Percentiles rank a stretch among this genome's conserved stretches.
Conservation (phyloP, 176 grass and related monocot genomes). For the Avena insularis region DNA sequence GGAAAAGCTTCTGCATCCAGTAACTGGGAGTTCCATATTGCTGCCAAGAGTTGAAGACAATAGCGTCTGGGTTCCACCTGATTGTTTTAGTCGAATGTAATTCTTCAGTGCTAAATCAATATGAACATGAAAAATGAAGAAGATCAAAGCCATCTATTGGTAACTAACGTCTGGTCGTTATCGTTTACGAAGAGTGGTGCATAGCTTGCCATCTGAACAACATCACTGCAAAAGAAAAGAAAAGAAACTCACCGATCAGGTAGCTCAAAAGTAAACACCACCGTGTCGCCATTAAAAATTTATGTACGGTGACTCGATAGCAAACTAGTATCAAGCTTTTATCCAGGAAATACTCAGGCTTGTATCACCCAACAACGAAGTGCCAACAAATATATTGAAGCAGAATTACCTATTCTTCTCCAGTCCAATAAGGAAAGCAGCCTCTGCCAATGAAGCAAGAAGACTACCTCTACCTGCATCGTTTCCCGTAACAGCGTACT, state of each 20-base stretch:
- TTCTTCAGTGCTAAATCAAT: conserved; percentile 7
- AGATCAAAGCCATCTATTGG: not conserved
- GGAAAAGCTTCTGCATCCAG: conserved; percentile 84
- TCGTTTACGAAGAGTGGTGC: conserved; percentile 90
- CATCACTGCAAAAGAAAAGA: conserved; percentile 65
- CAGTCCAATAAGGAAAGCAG: conserved; percentile 90
- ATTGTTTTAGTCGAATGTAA: conserved; percentile 21
- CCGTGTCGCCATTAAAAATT: not conserved
- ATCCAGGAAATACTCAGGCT: not conserved
- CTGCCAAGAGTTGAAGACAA: conserved; percentile 85
- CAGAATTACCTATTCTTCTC: conserved; percentile 79
- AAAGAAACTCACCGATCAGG: not conserved
- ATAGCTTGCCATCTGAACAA: conserved; percentile 92
- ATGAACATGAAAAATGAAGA: not conserved
- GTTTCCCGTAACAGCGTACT: conserved; percentile 83
- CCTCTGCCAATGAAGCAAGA: conserved; percentile 87
- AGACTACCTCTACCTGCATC: conserved; percentile 88
- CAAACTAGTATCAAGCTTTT: not conserved
- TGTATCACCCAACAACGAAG: not conserved
- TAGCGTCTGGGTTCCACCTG: conserved; percentile 88
- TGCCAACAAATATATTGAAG: not conserved
- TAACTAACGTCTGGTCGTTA: conserved; percentile 70
- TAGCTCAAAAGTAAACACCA: conserved; percentile 14
- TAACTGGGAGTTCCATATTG: conserved; percentile 90
- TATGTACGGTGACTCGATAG: not conserved